These are phyloP conservation scores for Pseudogymnoascus sp. DNA, from an alignment of 2,329 filamentous ascomycete genomes.

Conservation along the genomic window DNA sequence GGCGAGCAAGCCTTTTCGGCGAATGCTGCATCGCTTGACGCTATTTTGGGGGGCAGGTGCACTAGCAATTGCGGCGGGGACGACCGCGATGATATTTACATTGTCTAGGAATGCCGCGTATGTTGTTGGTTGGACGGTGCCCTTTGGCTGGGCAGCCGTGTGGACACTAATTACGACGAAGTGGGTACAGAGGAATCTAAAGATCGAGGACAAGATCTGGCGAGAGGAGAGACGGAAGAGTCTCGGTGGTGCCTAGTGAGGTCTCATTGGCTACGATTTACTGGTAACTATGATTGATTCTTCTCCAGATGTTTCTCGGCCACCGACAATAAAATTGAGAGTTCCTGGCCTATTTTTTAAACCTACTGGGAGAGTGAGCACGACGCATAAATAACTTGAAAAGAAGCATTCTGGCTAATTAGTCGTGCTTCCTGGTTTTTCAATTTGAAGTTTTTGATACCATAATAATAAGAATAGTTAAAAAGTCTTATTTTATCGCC, in stretches of 20 bases:
- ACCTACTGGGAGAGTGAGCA: neutral
- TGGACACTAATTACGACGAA: constrained; percentile 17
- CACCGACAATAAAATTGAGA: too few relatives aligned
- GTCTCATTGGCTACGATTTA: neutral
- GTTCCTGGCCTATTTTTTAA: neutral
- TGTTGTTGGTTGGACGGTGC: constrained; percentile 24
- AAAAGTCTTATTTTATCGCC: neutral
- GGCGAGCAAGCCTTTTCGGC: constrained; percentile 44
- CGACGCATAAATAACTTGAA: neutral
- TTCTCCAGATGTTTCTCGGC: neutral
- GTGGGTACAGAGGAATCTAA: constrained; percentile 19
- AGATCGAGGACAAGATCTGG: constrained; percentile 20
- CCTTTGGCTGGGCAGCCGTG: constrained; percentile 18
- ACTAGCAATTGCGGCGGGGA: neutral
- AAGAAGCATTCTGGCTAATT: neutral
- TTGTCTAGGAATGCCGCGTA: constrained; percentile 2
- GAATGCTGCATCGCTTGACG: constrained; percentile 44
- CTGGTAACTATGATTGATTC: neutral
- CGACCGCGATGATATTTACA: constrained; percentile 1
- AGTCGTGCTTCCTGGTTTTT: neutral
- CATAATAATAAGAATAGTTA: too few relatives aligned
- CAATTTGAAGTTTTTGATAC: too few relatives aligned
- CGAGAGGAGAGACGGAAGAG: constrained; percentile 12
- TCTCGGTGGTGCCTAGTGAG: neutral
- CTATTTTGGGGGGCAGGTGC: constrained; percentile 40